Base-by-base conservation (phyloP, 2,329 filamentous ascomycete genomes). In the Colletotrichum godetiae region DNA sequence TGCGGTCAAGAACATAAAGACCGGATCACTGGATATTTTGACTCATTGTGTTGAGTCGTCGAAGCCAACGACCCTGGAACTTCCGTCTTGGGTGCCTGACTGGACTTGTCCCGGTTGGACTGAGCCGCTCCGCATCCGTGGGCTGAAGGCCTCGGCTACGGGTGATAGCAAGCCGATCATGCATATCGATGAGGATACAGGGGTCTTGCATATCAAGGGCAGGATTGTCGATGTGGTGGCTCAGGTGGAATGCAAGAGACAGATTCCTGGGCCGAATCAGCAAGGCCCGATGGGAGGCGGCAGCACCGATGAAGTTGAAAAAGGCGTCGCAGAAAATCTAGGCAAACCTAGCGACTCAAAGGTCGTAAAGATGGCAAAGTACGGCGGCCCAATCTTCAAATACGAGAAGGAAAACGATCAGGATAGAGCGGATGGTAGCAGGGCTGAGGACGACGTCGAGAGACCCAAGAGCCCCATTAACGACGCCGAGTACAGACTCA, bases 31-130 rank as follows among this genome's bases (percentile, higher is more conserved):
- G 37, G 57, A 72, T 1, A 12, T 72, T 10, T 22, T 72, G 6
- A 15, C 57, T 0, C 69, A 72, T 5, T 72, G 64, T 27, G 64
- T 68, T 35, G 49, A 72, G 0, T 72, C 67, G 2, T 46, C 74
- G 0, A 71, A 66, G 19, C 63, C 63, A 0, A 74, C 71, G 12
- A 68, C 27, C 0, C 49, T 75, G 12, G 55, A 5, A 1, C 15
- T 75, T 6, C 74, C 74, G 2, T 72, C 71, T 1, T 74, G 74
- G 74, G 71, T 75, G 5, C 74, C 74, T 24, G 74, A 75, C 59
- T 74, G 71, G 74, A 74, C 64, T 3, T n/a, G 65, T 1, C 69
- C 69, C 2, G 73, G 73, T 13, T 74, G 73, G 73, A 68, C 64
- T 13, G 73, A 75, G 27, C 71, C 73, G 2, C 37, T 74, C 3